Evolutionary conservation across 176 grass and related monocot genomes (phyloP).

Genomic region (Microstegium vimineum): DNA sequence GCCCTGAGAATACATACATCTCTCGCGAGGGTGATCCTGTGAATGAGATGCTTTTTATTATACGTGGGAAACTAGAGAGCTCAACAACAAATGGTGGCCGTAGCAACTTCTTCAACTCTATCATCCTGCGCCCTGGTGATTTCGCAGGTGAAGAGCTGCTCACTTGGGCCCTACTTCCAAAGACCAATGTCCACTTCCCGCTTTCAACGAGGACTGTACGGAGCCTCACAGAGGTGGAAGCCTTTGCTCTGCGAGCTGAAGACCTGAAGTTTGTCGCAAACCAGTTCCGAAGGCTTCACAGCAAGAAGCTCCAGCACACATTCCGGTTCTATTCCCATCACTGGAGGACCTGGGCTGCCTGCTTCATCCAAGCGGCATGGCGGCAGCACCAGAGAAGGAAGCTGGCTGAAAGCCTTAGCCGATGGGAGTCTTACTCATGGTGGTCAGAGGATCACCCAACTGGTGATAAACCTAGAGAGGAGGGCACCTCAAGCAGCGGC

Average conservation of each 20-base stretch:
- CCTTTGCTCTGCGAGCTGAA: constrained; percentile 76
- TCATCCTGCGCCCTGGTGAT: constrained; percentile 51
- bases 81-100: constrained; percentile 81
- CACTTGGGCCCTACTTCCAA: constrained; percentile 84
- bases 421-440: constrained; percentile 57
- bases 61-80: constrained; percentile 83
- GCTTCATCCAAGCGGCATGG: constrained; percentile 94
- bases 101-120: constrained; percentile 88
- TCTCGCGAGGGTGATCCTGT: constrained; percentile 92
- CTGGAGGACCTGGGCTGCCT: constrained; percentile 80
- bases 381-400: constrained; percentile 70
- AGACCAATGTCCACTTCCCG: constrained; percentile 67
- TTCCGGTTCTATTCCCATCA: constrained; percentile 93
- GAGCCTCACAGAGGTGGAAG: constrained; percentile 89
- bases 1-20: constrained; percentile 80
- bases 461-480: constrained; percentile 34
- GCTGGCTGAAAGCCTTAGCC: constrained; percentile 65
- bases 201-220: constrained; percentile 63
- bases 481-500: constrained; percentile 21
- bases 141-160: constrained; percentile 88
- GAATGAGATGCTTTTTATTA: constrained; percentile 90
- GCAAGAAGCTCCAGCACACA: constrained; percentile 95
- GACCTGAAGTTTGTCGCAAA: constrained; percentile 88
- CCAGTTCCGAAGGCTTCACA: constrained; percentile 86
- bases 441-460: constrained; percentile 44